phyloP scores from a whole-genome alignment of 257 asterid species.

The Solanum clarkiae region DNA sequence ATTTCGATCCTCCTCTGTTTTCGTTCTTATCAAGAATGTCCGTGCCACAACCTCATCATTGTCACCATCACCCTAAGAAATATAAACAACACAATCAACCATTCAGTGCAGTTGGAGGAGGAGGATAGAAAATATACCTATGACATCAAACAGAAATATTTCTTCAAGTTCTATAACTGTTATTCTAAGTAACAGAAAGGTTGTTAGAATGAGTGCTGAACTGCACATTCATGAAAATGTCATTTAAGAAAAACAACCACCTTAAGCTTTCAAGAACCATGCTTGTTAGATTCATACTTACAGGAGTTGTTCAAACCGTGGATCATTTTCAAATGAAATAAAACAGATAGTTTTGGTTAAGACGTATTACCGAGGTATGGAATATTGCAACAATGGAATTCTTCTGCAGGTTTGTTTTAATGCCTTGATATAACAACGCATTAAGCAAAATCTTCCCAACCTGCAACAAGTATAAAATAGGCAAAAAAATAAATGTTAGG shows the following conservation, averaged over 20 bases:
- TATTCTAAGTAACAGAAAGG: not conserved
- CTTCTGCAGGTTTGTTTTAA: slow-evolving; percentile 77
- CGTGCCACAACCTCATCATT: slow-evolving; percentile 51
- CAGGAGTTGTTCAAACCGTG: not conserved
- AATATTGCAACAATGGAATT: slow-evolving; percentile 65
- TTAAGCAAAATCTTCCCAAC: slow-evolving; percentile 77
- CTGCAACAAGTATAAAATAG: slow-evolving; percentile 22
- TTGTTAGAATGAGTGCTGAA: not conserved
- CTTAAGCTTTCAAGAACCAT: not conserved
- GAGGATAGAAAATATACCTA: not conserved
- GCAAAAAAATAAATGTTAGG: not conserved
- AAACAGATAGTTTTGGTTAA: not conserved
- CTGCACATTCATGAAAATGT: not conserved
- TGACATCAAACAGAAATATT: not conserved
- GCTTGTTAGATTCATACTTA: not conserved
- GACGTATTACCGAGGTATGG: slow-evolving; percentile 43
- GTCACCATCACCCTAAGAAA: slow-evolving; percentile 49
- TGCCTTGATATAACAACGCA: slow-evolving; percentile 77
- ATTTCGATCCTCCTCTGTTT: slow-evolving; percentile 60
- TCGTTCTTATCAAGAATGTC: slow-evolving; percentile 69
- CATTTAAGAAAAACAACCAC: not conserved
- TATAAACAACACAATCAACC: not conserved
- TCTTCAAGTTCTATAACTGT: not conserved
- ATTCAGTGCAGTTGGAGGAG: not conserved
- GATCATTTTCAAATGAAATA: not conserved